Evolutionary conservation across 2,329 filamentous ascomycete genomes (phyloP).

Genomic region (Aspergillus intermedius): DNA sequence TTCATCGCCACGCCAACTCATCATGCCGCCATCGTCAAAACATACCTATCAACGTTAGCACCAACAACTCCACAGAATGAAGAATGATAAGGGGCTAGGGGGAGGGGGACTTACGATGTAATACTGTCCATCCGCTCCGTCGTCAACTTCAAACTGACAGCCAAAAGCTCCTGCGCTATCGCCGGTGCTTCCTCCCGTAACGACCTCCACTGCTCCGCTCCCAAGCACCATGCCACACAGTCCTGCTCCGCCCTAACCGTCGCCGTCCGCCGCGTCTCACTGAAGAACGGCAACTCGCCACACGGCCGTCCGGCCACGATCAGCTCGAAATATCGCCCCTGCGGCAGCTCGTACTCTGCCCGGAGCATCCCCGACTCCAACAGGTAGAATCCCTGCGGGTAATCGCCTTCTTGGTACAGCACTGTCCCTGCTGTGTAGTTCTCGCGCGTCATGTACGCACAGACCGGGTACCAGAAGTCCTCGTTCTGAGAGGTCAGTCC

Average conservation of each 20-base stretch:
- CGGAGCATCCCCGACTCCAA: conserved; percentile 83
- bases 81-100: background rate
- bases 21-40: conserved; percentile 29
- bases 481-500: conserved; percentile 78
- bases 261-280: conserved; percentile 77
- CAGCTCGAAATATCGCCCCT: conserved; percentile 81
- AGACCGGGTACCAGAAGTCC: conserved; percentile 87
- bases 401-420: conserved; percentile 71
- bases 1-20: background rate
- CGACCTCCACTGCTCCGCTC: conserved; percentile 61
- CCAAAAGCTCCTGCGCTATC: conserved; percentile 75
- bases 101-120: conserved; percentile 44
- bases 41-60: conserved; percentile 17
- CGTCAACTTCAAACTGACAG: conserved; percentile 85
- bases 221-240: conserved; percentile 76
- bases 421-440: conserved; percentile 63
- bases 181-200: conserved; percentile 68
- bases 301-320: conserved; percentile 93
- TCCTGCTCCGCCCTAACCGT: conserved; percentile 78
- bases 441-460: conserved; percentile 65
- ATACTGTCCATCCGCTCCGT: conserved; percentile 81
- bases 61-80: background rate
- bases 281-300: conserved; percentile 94
- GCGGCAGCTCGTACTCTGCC: conserved; percentile 83
- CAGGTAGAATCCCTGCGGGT: conserved; percentile 79